A percentile compares a stretch with the other conserved stretches of the same genome.
Evolutionary conservation across 129 eudicot species (phyloP).

Genomic region (Artemisia annua): DNA sequence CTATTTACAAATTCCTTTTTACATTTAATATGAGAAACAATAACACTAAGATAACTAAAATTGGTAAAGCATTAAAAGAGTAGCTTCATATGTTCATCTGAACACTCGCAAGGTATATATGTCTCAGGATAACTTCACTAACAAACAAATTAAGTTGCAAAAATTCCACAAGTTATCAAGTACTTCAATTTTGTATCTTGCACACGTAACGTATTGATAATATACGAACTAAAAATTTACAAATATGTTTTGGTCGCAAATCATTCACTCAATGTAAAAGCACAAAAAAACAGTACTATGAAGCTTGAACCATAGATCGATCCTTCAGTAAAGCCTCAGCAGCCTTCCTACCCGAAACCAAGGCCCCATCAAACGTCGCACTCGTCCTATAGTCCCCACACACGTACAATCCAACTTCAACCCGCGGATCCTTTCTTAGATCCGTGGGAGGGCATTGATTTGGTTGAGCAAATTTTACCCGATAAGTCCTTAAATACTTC

Average conservation of each 20-base stretch:
- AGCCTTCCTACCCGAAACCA: constrained; percentile 89
- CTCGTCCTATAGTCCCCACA: constrained; percentile 89
- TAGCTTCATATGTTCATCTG: no score
- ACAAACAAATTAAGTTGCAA: no score
- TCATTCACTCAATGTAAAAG: background rate
- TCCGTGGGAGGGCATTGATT: constrained; percentile 95
- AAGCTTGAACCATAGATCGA: constrained; percentile 38
- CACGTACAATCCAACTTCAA: constrained; percentile 61
- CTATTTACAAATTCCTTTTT: no score
- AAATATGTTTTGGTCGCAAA: background rate
- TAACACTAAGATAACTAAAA: no score
- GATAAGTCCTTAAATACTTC: constrained; percentile 72
- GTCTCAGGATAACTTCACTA: no score
- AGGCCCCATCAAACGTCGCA: constrained; percentile 96
- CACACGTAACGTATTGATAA: no score
- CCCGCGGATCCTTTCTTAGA: constrained; percentile 57
- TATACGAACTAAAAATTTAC: constrained; percentile 5
- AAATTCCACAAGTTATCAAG: no score
- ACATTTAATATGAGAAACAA: no score
- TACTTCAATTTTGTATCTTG: no score
- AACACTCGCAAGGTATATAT: no score
- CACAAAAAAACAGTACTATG: constrained; percentile 2
- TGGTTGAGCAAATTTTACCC: constrained; percentile 80
- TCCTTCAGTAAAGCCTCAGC: constrained; percentile 77
- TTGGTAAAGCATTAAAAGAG: no score